Base-by-base conservation (phyloP, 2,329 filamentous ascomycete genomes). In the Epichloe brachyelytri region DNA sequence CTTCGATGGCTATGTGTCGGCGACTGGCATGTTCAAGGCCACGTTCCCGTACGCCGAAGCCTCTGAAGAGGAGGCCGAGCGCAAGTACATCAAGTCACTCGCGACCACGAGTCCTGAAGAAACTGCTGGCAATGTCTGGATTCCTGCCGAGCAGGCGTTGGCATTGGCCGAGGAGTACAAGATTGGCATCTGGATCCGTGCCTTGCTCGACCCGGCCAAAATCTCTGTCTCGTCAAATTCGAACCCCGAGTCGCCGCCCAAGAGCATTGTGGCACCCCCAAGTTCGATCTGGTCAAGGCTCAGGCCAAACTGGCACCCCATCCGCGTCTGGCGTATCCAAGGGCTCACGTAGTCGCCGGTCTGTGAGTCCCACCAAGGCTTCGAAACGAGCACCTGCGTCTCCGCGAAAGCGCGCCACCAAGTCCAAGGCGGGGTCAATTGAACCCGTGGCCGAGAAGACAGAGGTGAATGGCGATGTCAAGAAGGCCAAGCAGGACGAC, bases 101-200 rank as follows among this genome's bases (percentile, higher is more conserved):
- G 70, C 80, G 36, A 85, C 85, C 33, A 94, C 90, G 10, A 95
- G 89, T 60, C 77, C 77, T 51, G 90, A 97, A 64, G 93, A 97
- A 74, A 89, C 93, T 33, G 93, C 93, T 26, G 93, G 93, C 44
- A 98, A 96, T 67, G 82, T 98, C 49, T 98, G 93, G 93, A 90
- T 97, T 48, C 82, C 88, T 45, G 89, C 91, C 5, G 76, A 84
- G 57, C 70, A 80, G 80, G 93, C 93, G 37, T 77, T 98, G 43
- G 71, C 79, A 52, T 77, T 98, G 12, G 87, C 91, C 48, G 82
- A 86, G 44, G 90, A 97, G 68, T 98, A 97, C 66, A 77, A 80
- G 51, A 89, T 97, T 66, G 70, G 77, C 46, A 76, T 85, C 43
- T 98, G 93, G 93, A 88, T 98, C 58, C 81, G 81, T 51, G 93